Evolutionary conservation across 2,329 filamentous ascomycete species (phyloP), one percentile per base, ranked within the genome.

Genomic region (Lachnellula arida): DNA sequence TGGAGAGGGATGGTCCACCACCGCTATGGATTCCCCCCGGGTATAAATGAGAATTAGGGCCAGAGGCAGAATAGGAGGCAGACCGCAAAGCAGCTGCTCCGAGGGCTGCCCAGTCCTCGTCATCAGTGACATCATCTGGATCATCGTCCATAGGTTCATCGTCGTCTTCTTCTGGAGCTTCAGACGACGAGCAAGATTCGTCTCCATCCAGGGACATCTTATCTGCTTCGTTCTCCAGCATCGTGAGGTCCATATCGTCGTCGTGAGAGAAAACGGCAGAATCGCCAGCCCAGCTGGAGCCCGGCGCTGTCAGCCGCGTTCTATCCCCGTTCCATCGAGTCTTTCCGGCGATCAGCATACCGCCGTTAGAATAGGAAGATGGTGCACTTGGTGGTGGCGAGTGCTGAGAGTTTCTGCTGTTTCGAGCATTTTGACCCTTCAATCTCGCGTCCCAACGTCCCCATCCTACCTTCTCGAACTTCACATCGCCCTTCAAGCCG

Each of bases 401-500:
- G 64, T 72, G 68, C 71, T 76, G 68, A 65, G 70, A 59, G 57
- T 59, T 55, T 55, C 66, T 65, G 58, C 63, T 57, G 52, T 76
- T 70, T 60, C 78, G 76, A 59, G 75, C 66, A 44, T 80, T 75
- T 59, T 89, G 82, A 53, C 86, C 89, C 65, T 84, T 84, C 70
- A 84, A 80, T 69, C 85, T 85, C 59, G 92, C 94, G 72, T 95
- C 89, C 93, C 93, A 99, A 63, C 91, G 85, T 57, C 94, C 94
- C 93, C 93, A 97, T 68, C 93, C 93, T 57, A 97, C 91, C 78
- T 97, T 97, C 72, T 95, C 89, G 70, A 96, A 97, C 69, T 87
- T 81, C 66, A 94, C 86, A 64, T 90, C 86, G 63, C 86, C 86
- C 60, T 86, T 78, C 59, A 81, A 70, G 55, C 82, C 81, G 59